These are phyloP conservation scores for Pyracantha coccinea DNA, from an alignment of 331 rosid genomes.

Conservation along the genomic window DNA sequence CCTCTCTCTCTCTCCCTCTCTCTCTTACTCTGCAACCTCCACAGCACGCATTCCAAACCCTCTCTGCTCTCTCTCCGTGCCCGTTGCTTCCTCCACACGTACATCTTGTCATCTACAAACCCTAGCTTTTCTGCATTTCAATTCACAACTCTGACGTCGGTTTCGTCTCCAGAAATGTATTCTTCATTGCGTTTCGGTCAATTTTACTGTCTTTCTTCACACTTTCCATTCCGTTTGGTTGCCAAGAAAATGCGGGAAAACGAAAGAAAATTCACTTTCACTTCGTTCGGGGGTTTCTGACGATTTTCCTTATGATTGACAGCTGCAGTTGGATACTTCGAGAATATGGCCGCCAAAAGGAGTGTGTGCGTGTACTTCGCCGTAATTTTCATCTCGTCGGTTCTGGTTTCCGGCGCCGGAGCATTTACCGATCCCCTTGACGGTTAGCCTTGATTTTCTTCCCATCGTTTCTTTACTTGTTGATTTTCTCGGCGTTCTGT, in stretches of 20 bases:
- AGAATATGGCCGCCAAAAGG: slow-evolving; percentile 34
- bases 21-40: not conserved
- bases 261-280: not conserved
- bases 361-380: slow-evolving; percentile 14
- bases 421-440: slow-evolving; percentile 45
- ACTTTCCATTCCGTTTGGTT: slow-evolving; percentile 11
- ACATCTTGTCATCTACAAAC: not conserved
- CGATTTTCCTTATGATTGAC: not conserved
- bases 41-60: slow-evolving; percentile 15
- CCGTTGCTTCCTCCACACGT: not conserved
- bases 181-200: not conserved
- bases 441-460: slow-evolving; percentile 30
- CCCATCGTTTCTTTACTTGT: not conserved
- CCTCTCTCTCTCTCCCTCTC: not conserved
- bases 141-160: not conserved
- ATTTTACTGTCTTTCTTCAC: not conserved
- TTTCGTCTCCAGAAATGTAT: not conserved
- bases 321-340: not conserved
- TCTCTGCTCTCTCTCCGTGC: not conserved
- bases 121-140: not conserved
- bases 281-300: not conserved
- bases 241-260: slow-evolving; percentile 20
- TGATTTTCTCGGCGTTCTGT: not conserved
- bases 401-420: slow-evolving; percentile 31
- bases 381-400: slow-evolving; percentile 28